Evolutionary conservation across 176 grass and related monocot species (phyloP).

Genomic region (Cenchrus purpureus): DNA sequence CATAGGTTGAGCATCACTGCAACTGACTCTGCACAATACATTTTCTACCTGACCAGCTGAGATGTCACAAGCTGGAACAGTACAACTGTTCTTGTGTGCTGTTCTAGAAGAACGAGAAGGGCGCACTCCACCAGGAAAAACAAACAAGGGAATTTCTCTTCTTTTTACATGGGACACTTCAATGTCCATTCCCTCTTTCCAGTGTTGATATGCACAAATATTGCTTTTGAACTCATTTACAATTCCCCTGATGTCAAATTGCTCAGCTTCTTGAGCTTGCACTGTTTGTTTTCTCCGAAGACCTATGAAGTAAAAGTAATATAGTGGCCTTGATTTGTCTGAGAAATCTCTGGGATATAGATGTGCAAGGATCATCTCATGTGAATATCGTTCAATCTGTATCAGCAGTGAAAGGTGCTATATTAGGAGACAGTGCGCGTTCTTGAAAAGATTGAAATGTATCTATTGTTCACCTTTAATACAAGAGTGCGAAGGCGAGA

Average conservation of each 20-base stretch:
- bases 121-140: conserved; percentile 77
- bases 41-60: conserved; percentile 51
- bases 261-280: conserved; percentile 70
- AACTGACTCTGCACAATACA: conserved; percentile 8
- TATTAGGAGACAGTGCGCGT: conserved; percentile 3
- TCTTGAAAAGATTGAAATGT: conserved; percentile 29
- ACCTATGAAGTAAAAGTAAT: conserved; percentile 84
- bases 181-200: conserved; percentile 83
- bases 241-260: conserved; percentile 86
- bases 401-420: conserved; percentile 12
- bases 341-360: conserved; percentile 76
- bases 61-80: conserved; percentile 43
- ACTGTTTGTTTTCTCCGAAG: conserved; percentile 73
- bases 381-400: conserved; percentile 78
- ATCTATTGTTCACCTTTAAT: conserved; percentile 67
- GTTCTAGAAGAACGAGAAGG: conserved; percentile 58
- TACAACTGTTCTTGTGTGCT: conserved; percentile 31
- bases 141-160: conserved; percentile 76
- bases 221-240: conserved; percentile 80
- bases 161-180: conserved; percentile 83
- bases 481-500: conserved; percentile 85
- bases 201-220: conserved; percentile 56
- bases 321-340: conserved; percentile 59
- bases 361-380: conserved; percentile 74
- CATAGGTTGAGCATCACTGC: conserved; percentile 35